Evolutionary conservation across 495 filamentous ascomycete species (phyloP).

Genomic region (Hypoxylon crocopeplum): DNA sequence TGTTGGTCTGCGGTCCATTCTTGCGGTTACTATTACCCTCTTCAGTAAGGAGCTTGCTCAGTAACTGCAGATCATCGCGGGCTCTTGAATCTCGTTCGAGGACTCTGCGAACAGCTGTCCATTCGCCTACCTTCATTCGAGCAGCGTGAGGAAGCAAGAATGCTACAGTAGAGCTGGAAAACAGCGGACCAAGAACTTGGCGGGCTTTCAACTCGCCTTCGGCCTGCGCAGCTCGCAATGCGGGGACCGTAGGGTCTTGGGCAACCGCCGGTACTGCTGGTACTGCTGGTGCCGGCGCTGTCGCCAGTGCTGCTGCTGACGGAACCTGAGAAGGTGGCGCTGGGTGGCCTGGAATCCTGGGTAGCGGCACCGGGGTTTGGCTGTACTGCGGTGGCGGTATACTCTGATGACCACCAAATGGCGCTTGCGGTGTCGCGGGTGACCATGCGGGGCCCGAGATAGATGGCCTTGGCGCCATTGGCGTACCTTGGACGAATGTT

Average conservation of each 20-base stretch:
- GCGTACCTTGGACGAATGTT: slow-evolving; percentile 34
- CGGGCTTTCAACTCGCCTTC: slow-evolving; percentile 58
- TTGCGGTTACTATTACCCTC: slow-evolving; percentile 40
- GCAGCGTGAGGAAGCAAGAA: slow-evolving; percentile 71
- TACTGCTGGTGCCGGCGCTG: no score
- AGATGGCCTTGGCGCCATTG: slow-evolving; percentile 49
- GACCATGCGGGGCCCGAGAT: slow-evolving; percentile 54
- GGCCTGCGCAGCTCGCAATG: slow-evolving; percentile 41
- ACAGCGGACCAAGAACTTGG: slow-evolving; percentile 65
- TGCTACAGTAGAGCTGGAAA: slow-evolving; percentile 66
- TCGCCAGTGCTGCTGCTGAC: slow-evolving; percentile 36
- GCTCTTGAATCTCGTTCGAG: slow-evolving; percentile 59
- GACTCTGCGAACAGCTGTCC: slow-evolving; percentile 67
- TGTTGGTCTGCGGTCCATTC: slow-evolving; percentile 27
- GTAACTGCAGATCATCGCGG: slow-evolving; percentile 54
- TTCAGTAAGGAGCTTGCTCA: slow-evolving; percentile 55
- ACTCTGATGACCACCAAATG: slow-evolving; percentile 40
- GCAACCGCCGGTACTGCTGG: no score
- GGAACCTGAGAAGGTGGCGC: slow-evolving; percentile 23
- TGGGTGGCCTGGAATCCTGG: slow-evolving; percentile 38
- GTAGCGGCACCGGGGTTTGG: slow-evolving; percentile 43
- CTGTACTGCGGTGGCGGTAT: slow-evolving; percentile 40
- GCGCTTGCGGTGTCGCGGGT: slow-evolving; percentile 55
- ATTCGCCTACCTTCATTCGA: slow-evolving; percentile 65
- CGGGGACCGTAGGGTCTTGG: slow-evolving; percentile 39